Conservation (phyloP, 2,329 filamentous ascomycete genomes). For the Calycina herbarum region DNA sequence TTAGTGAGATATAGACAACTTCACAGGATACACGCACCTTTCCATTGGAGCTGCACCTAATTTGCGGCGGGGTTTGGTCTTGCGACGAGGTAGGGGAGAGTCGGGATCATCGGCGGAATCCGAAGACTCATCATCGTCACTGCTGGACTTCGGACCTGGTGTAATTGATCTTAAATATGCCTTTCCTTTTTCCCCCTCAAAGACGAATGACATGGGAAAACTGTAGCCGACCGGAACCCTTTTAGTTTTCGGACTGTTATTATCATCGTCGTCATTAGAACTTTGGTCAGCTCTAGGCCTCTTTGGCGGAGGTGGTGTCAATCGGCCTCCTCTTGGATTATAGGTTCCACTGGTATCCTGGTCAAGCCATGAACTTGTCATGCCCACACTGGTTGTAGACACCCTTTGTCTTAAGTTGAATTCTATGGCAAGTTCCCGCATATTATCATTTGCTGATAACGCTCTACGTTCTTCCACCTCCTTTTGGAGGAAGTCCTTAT, state of each 20-base stretch:
- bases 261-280: background rate
- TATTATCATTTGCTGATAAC: background rate
- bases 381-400: background rate
- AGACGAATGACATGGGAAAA: slow-evolving; percentile 22
- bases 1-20: slow-evolving; percentile 11
- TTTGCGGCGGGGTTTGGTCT: background rate
- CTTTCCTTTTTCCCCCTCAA: slow-evolving; percentile 16
- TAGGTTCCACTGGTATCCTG: slow-evolving; percentile 34
- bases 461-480: background rate
- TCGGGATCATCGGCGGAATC: slow-evolving; percentile 14
- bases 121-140: slow-evolving; percentile 10
- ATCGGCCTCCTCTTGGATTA: slow-evolving; percentile 24
- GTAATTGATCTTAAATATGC: slow-evolving; percentile 24
- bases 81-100: slow-evolving; percentile 10
- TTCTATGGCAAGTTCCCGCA: slow-evolving; percentile 16
- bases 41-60: background rate
- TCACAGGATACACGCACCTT: slow-evolving; percentile 5
- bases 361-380: slow-evolving; percentile 27
- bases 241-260: background rate
- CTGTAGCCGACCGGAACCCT: slow-evolving; percentile 16
- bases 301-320: slow-evolving; percentile 2
- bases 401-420: slow-evolving; percentile 19
- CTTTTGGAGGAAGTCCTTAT: background rate
- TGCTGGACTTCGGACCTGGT: background rate
- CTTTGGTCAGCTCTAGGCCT: slow-evolving; percentile 4